Base-by-base conservation (phyloP, 2,329 filamentous ascomycete genomes). In the Chrysoporthe cubensis region DNA sequence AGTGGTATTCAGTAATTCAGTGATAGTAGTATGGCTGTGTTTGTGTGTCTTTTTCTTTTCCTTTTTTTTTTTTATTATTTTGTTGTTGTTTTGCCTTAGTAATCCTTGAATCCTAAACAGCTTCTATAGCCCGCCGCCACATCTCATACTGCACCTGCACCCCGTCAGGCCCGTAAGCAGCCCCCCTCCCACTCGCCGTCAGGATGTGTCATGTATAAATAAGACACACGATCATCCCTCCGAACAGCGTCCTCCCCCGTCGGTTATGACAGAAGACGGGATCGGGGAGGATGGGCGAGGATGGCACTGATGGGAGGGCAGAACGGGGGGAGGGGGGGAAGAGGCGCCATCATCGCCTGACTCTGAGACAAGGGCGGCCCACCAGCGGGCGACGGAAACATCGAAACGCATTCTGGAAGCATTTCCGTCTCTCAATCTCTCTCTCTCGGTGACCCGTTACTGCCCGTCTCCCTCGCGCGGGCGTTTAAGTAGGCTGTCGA, bases 221-320 rank as follows among this genome's bases (percentile, higher is more conserved):
- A 57, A 57, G 54, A 57, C 54, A 57, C 54, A 57, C 54, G 54
- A 57, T 57, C 13, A 37, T 32, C 54, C 34, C 32, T 57, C 54
- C 44, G 13, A 40, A 18, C 26, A 37, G 18, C 34, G 18, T 16
- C 18, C 32, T 14, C 13, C n/a, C 40, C 34, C 32, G 32, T 40
- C 54, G n/a, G 32, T 37, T 57, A 57, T 40, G 50, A 34, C 50
- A 54, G 50, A 54, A 54, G 16, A 13, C 32, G 16, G 21, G 26
- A 32, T 34, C 34, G 18, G 54, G 26, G 26, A 26, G 26, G 26
- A 26, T 26, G 26, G 26, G 26, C 26, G 26, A 26, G 26, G 26
- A 26, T 26, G 26, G 26, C 26, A 26, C 26, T 26, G 26, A 26
- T 34, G 6, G 16, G 34, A 11, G 32, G 32, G 32, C 34, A 16